Conservation (phyloP, 108 stramenopile genomes). For the Epipyxis sp. region DNA sequence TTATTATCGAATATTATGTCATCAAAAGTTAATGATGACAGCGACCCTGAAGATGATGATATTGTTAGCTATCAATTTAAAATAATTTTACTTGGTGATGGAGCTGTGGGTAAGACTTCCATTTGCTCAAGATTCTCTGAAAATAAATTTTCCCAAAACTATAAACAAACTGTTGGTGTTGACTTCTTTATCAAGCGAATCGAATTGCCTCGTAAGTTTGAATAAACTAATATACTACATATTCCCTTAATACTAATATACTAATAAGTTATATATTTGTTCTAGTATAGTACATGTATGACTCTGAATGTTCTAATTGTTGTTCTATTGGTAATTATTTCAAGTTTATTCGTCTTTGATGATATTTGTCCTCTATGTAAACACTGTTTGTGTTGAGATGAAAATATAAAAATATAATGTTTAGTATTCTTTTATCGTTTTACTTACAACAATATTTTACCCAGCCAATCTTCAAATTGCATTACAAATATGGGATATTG, state of each 20-base stretch:
- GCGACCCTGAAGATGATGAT: slow-evolving; percentile 18
- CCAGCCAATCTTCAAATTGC: slow-evolving; percentile 48
- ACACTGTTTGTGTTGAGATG: no score
- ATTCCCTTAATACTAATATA: no score
- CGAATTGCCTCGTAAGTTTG: slow-evolving; percentile 47
- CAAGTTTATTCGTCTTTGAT: slow-evolving; percentile 6
- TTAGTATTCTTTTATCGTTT: not conserved
- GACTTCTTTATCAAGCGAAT: slow-evolving; percentile 65
- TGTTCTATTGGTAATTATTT: no score
- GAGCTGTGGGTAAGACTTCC: slow-evolving; percentile 64
- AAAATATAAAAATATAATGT: no score
- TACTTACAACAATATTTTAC: not conserved
- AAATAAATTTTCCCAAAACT: slow-evolving; percentile 48
- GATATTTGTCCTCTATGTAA: not conserved
- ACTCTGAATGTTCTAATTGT: no score
- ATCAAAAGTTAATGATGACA: slow-evolving; percentile 2
- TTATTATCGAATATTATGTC: no score
- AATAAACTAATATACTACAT: no score
- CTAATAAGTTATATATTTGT: slow-evolving; percentile 14
- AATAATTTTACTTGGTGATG: slow-evolving; percentile 62
- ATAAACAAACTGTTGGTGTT: slow-evolving; percentile 67
- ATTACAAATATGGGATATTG: slow-evolving; percentile 66
- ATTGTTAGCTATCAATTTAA: slow-evolving; percentile 10
- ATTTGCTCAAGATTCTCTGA: slow-evolving; percentile 55
- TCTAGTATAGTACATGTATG: not conserved